phyloP scores from a whole-genome alignment of 768 basidiomycete species.

The Lactifluus pinguis region DNA sequence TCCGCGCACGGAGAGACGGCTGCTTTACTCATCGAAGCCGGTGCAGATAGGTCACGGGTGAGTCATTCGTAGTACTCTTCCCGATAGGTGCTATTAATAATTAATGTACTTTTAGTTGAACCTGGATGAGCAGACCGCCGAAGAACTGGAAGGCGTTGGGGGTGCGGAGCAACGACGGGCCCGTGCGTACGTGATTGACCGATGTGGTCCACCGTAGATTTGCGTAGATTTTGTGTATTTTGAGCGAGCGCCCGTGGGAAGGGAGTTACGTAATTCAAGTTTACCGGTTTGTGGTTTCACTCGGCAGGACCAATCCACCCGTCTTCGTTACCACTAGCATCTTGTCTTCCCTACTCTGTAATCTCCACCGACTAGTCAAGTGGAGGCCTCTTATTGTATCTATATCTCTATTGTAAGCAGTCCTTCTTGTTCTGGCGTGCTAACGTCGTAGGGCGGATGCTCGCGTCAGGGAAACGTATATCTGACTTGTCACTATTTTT shows the following conservation, averaged over 20 bases:
- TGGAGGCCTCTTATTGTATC: constrained; percentile 12
- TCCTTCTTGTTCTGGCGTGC: constrained; percentile 2
- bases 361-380: constrained; percentile 5
- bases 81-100: constrained; percentile 4
- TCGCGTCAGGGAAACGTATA: constrained; percentile 18
- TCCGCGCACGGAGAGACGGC: constrained; percentile 90
- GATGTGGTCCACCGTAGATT: constrained; percentile 39
- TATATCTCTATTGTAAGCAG: constrained; percentile 14
- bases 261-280: constrained; percentile 4
- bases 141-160: constrained; percentile 86
- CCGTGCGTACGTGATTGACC: constrained; percentile 63
- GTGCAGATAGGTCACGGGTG: constrained; percentile 86
- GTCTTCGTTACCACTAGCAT: constrained; percentile 7
- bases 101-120: constrained; percentile 47
- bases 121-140: constrained; percentile 76
- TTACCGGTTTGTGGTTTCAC: background rate
- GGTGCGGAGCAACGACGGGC: constrained; percentile 79
- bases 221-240: no score
- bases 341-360: constrained; percentile 11
- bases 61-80: constrained; percentile 21
- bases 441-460: constrained; percentile 16
- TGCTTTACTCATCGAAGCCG: constrained; percentile 85
- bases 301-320: no score
- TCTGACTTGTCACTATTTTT: constrained; percentile 26
- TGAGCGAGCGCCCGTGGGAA: constrained; percentile 8